Conservation (phyloP, 192 early-diverging fungal species). For the Backusella sp. region DNA sequence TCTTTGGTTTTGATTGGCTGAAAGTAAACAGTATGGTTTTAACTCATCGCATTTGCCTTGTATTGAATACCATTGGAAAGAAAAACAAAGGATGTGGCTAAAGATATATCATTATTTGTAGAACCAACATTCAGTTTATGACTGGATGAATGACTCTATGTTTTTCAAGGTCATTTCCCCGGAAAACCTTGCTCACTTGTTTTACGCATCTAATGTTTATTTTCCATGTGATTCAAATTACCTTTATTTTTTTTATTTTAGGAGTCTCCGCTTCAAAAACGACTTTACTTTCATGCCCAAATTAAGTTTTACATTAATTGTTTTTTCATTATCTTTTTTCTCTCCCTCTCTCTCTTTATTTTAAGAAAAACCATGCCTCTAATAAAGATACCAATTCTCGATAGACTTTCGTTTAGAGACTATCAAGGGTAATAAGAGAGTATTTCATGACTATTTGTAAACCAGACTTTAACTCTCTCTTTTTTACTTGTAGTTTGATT, state of each 20-base stretch:
- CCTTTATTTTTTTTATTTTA: not conserved
- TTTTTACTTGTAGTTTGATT: conserved; percentile 31
- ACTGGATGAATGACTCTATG: too few relatives aligned
- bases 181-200: not conserved
- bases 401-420: conserved; percentile 57
- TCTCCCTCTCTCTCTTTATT: not conserved
- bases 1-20: too few relatives aligned
- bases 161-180: too few relatives aligned
- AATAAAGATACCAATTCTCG: conserved; percentile 55
- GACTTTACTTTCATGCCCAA: not conserved
- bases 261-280: not conserved
- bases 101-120: too few relatives aligned
- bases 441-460: not conserved
- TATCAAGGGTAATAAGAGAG: conserved; percentile 45
- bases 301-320: not conserved
- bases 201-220: not conserved
- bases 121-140: too few relatives aligned
- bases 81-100: too few relatives aligned
- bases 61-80: too few relatives aligned
- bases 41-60: too few relatives aligned
- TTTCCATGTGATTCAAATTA: not conserved
- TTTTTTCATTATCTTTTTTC: not conserved
- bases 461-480: not conserved
- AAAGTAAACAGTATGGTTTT: too few relatives aligned
- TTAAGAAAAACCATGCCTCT: not conserved